These are phyloP conservation scores for Decorospora gaudefroyi DNA, from an alignment of 2,329 filamentous ascomycete species.

Conservation along the genomic window DNA sequence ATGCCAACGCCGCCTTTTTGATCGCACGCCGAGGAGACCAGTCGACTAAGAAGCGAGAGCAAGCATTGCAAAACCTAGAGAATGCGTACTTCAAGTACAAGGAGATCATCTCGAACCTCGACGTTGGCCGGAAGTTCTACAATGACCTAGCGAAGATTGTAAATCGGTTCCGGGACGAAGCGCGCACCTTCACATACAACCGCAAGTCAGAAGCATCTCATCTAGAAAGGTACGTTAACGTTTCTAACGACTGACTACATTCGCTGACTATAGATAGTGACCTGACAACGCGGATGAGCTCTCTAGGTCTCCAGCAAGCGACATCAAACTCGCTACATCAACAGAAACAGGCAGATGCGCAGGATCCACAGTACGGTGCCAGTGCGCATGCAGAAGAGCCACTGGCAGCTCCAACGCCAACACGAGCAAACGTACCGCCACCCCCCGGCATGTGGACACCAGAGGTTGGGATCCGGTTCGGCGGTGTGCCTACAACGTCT, in stretches of 20 bases:
- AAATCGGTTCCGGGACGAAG: constrained; percentile 79
- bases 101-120: constrained; percentile 88
- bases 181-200: constrained; percentile 76
- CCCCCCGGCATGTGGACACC: constrained; percentile 73
- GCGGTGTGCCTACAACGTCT: constrained; percentile 48
- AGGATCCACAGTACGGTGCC: constrained; percentile 63
- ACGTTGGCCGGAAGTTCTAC: constrained; percentile 93
- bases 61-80: constrained; percentile 83
- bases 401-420: constrained; percentile 56
- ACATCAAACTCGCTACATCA: constrained; percentile 51
- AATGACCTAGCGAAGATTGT: constrained; percentile 92
- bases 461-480: constrained; percentile 79
- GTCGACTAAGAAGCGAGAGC: constrained; percentile 74
- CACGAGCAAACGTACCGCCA: constrained; percentile 44
- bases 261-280: constrained; percentile 51
- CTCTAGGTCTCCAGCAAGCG: constrained; percentile 57
- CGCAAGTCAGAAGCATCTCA: constrained; percentile 78
- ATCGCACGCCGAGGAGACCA: constrained; percentile 70
- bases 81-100: constrained; percentile 96
- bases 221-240: constrained; percentile 69
- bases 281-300: constrained; percentile 63
- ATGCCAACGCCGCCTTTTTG: constrained; percentile 78
- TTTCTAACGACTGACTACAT: neutral
- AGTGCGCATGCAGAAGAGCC: constrained; percentile 56
- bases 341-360: constrained; percentile 55